Percentiles rank a stretch among this genome's conserved stretches.
Conservation (phyloP, 768 basidiomycete genomes). For the Serpula lacrymans region DNA sequence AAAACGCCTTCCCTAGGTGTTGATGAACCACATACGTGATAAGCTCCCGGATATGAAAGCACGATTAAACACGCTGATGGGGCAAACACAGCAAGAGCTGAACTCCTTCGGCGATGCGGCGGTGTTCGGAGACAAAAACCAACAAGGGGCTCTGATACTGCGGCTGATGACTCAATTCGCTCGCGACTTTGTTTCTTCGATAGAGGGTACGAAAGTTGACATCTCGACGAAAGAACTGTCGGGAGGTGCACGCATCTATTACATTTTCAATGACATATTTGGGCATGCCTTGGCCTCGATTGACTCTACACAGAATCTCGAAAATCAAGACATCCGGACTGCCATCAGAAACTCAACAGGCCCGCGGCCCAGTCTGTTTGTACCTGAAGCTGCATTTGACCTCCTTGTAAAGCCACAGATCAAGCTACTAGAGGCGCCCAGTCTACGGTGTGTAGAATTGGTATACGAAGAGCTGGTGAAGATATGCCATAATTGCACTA, state of each 20-base stretch:
- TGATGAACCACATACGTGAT: slow-evolving; percentile 97
- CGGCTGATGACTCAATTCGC: slow-evolving; percentile 99
- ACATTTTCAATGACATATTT: slow-evolving; percentile 99
- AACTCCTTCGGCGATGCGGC: slow-evolving; percentile 95
- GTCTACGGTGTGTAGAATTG: slow-evolving; percentile 92
- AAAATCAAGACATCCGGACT: slow-evolving; percentile 93
- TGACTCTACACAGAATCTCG: slow-evolving; percentile 87
- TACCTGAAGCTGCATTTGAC: slow-evolving; percentile 96
- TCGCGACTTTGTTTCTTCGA: slow-evolving; percentile 93
- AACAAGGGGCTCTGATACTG: slow-evolving; percentile 87
- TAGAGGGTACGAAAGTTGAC: slow-evolving; percentile 94
- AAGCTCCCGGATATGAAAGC: slow-evolving; percentile 99
- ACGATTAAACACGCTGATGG: slow-evolving; percentile 94
- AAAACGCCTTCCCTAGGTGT: slow-evolving; percentile 50
- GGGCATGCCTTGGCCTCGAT: slow-evolving; percentile 88
- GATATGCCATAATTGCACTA: slow-evolving; percentile 98
- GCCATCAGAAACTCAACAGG: slow-evolving; percentile 99
- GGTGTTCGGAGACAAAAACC: slow-evolving; percentile 87
- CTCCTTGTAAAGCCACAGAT: slow-evolving; percentile 97
- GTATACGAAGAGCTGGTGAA: slow-evolving; percentile 99
- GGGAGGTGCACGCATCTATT: slow-evolving; percentile 97
- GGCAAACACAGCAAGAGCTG: slow-evolving; percentile 97
- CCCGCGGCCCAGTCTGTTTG: slow-evolving; percentile 92
- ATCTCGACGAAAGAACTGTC: slow-evolving; percentile 98
- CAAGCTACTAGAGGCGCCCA: slow-evolving; percentile 91